Base-by-base conservation (phyloP, 805 yeast genomes). In the Saturnispora serradocipensis region DNA sequence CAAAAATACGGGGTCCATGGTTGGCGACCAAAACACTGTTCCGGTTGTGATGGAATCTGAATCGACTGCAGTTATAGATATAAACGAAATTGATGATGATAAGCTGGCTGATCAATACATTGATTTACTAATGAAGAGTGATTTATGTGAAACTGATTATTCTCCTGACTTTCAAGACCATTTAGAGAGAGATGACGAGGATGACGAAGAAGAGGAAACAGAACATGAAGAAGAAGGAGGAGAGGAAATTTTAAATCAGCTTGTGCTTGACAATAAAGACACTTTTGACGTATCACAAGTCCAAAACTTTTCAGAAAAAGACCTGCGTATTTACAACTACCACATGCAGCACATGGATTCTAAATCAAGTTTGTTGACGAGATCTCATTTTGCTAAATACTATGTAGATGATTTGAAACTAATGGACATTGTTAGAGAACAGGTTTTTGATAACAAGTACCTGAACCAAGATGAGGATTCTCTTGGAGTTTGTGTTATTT, bases 401-500 rank as follows among this genome's bases (percentile, higher is more conserved):
- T 60, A 60, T 51, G 52, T 56, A 16, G 58, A 58, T 15, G 65
- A 63, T 30, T 43, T 58, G 45, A 62, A 59, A 32, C 55, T 67
- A 22, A 36, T 58, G 1, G 70, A 67, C 53, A 47, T 67, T 36
- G 55, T 68, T 2, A 45, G 53, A 22, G 56, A 50, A 47, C 46
- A 44, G 45, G 4, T 18, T 35, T 18, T 27, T 18, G 16, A 18
- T 30, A 32, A 35, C 9, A 30, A 38, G 22, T 24, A 36, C 11
- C 24, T 40, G 30, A 40, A 46, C 20, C 15, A 64, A 5, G 64
- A 65, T 27, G 64, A 64, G 18, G 59, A 67, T 3, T 64, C 71
- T 22, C 57, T 78, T 13, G 69, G 71, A 5, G 70, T 72, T 5
- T 89, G 97, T 67, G 95, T 87, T 6, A 83, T 90, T 2, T 90